These are phyloP conservation scores for Ascocoryne sarcoides DNA, from an alignment of 2,329 filamentous ascomycete species.

Conservation along the genomic window DNA sequence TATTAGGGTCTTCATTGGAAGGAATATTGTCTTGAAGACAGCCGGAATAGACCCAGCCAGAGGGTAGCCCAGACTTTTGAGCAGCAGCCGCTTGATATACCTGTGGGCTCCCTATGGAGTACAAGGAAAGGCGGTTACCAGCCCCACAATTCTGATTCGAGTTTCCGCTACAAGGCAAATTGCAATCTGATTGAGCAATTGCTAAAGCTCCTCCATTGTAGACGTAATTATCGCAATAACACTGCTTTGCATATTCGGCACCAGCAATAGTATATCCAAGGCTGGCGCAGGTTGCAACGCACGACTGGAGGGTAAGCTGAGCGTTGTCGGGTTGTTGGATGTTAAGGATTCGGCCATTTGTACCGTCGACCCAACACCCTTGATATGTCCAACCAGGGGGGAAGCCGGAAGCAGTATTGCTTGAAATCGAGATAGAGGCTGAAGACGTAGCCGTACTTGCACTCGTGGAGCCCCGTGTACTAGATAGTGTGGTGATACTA, in stretches of 20 bases:
- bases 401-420: neutral
- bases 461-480: neutral
- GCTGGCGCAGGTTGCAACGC: neutral
- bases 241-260: slow-evolving; percentile 27
- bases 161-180: slow-evolving; percentile 13
- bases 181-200: slow-evolving; percentile 9
- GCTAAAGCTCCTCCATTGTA: slow-evolving; percentile 7
- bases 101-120: slow-evolving; percentile 11
- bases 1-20: slow-evolving; percentile 31
- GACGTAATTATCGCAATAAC: slow-evolving; percentile 22
- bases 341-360: slow-evolving; percentile 4
- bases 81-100: slow-evolving; percentile 4
- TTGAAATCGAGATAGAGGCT: neutral
- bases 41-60: slow-evolving; percentile 22
- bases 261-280: slow-evolving; percentile 22
- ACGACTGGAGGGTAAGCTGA: slow-evolving; percentile 9
- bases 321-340: slow-evolving; percentile 8
- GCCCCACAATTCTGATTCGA: slow-evolving; percentile 12
- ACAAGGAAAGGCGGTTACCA: slow-evolving; percentile 17
- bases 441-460: neutral
- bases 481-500: neutral
- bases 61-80: slow-evolving; percentile 12
- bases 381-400: slow-evolving; percentile 8
- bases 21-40: slow-evolving; percentile 25
- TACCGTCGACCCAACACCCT: slow-evolving; percentile 10